These are phyloP conservation scores for Yamadazyma diddensiae DNA, from an alignment of 1,139 yeast species.

Conservation along the genomic window DNA sequence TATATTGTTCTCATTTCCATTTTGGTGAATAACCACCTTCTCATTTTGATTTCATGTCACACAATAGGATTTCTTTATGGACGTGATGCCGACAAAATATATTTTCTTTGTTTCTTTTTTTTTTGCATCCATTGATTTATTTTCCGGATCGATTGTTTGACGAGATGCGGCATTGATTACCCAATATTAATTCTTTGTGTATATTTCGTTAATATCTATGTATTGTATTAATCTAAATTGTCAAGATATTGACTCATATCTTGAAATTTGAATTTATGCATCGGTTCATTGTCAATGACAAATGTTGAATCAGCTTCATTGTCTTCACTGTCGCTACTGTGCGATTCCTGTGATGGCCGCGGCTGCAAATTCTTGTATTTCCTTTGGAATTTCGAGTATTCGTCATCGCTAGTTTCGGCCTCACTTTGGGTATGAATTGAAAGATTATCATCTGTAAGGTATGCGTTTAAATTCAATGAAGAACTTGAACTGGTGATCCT, in stretches of 20 bases:
- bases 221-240: slow-evolving; percentile 16
- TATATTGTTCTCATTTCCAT: not conserved
- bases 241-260: slow-evolving; percentile 30
- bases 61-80: no score
- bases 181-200: not conserved
- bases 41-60: no score
- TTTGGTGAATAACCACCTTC: not conserved
- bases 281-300: slow-evolving; percentile 6
- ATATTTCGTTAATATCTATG: not conserved
- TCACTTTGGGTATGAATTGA: slow-evolving; percentile 5
- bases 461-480: slow-evolving; percentile 43
- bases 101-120: no score
- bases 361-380: not conserved
- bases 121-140: not conserved
- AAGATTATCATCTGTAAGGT: slow-evolving; percentile 31
- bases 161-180: no score
- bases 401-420: not conserved
- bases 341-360: not conserved
- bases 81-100: no score
- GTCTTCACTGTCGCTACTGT: slow-evolving; percentile 5
- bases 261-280: slow-evolving; percentile 4
- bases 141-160: no score
- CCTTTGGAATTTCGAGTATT: not conserved
- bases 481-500: slow-evolving; percentile 43
- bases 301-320: slow-evolving; percentile 18